Evolutionary conservation across 148 eudicot genomes (phyloP).

Genomic region (Chenopodium suecicum): DNA sequence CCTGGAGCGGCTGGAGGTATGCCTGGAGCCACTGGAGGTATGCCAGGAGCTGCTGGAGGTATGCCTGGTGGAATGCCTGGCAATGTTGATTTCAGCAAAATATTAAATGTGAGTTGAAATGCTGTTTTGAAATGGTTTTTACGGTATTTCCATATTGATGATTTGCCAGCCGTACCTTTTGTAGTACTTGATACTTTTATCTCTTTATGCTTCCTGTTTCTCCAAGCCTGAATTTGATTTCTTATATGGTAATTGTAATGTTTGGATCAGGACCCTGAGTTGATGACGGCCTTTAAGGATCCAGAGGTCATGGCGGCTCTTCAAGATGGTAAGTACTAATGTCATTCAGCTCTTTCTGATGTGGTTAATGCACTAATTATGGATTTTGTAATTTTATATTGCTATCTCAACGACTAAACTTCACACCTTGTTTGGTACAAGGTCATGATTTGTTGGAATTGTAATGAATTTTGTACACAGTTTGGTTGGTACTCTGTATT

Average conservation of each 20-base stretch:
- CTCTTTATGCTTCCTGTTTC: neutral
- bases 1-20: conserved; percentile 34
- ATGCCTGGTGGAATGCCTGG: conserved; percentile 64
- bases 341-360: neutral
- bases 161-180: neutral
- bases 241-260: neutral
- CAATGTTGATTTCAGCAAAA: conserved; percentile 77
- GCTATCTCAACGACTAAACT: neutral
- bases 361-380: neutral
- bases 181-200: no score
- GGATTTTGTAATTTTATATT: neutral
- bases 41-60: conserved; percentile 39
- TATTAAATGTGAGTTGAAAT: conserved; percentile 63
- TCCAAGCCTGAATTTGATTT: neutral
- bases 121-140: neutral
- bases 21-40: conserved; percentile 25
- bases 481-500: neutral
- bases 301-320: conserved; percentile 99
- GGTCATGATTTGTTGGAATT: neutral
- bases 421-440: neutral
- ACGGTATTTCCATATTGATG: neutral
- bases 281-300: conserved; percentile 94
- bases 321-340: conserved; percentile 70
- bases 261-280: conserved; percentile 78
- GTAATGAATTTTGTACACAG: neutral